Base-by-base conservation (phyloP, 1,139 yeast genomes). In the Taiozyma onychis region DNA sequence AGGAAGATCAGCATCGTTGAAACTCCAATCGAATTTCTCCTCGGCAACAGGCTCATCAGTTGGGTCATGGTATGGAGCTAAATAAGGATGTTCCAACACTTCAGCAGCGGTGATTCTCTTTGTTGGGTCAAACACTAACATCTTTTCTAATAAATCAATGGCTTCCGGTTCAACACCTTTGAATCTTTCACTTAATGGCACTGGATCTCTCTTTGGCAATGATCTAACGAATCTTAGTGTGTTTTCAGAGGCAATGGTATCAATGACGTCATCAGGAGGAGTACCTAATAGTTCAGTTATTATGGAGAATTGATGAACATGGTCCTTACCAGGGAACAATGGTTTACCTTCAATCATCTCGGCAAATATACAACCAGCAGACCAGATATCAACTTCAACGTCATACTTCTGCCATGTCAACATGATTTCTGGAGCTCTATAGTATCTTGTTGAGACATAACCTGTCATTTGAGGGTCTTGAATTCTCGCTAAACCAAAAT, bases 381-480 rank as follows among this genome's bases (percentile, higher is more conserved):
- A 87, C 99, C 99, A 93, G 62, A 93, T 87, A 68, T 93, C 99
- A 42, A 95, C 99, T 70, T 93, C 98, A n/a, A 90, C 86, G 66
- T 93, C 98, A 72, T 93, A 93, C 69, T 95, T 91, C 69, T 93
- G 99, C 99, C 99, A 93, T 27, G 98, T 91, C 59, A 93, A 78
- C 99, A 93, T 93, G 69, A 93, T 93, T 70, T 93, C 99, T 2
- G 99, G 99, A 0, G 99, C 99, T 58, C 99, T 79, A 69, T 93
- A 93, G 75, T 93, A 95, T 63, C 99, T 74, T 4, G 99, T 93
- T 21, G 96, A 86, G 18, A 93, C 99, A 68, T 93, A 93, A 34
- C 99, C 99, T 1, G 99, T 93, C 99, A 93, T 93, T 68, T 93
- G 98, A 13, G 97, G 97, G 70, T 93, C 98, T 73, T 93, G 97